Conservation (phyloP, 2,329 filamentous ascomycete genomes). For the Hymenoscyphus repandus region DNA sequence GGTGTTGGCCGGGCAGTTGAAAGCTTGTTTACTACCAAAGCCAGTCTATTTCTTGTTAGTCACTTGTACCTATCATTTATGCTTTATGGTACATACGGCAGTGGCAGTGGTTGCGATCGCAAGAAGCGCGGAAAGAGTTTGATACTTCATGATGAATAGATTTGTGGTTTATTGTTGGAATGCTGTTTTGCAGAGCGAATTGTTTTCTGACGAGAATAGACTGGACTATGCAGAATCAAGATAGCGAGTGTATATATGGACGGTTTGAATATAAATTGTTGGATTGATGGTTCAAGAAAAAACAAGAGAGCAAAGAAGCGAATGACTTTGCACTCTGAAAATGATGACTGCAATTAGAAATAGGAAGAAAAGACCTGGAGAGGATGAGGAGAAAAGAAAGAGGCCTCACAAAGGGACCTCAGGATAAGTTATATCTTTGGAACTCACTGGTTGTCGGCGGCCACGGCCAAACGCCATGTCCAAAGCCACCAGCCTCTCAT, state of each 20-base stretch:
- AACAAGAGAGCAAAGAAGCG: slow-evolving; percentile 38
- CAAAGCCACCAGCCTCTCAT: neutral
- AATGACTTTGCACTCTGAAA: slow-evolving; percentile 38
- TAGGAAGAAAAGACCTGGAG: slow-evolving; percentile 24
- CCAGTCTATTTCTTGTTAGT: slow-evolving; percentile 26
- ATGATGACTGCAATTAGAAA: slow-evolving; percentile 23
- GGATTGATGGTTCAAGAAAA: slow-evolving; percentile 23
- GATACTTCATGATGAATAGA: slow-evolving; percentile 37
- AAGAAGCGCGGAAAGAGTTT: slow-evolving; percentile 35
- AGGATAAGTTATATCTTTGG: slow-evolving; percentile 24
- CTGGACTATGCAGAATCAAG: slow-evolving; percentile 9
- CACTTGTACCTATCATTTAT: neutral
- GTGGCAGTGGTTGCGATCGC: slow-evolving; percentile 43
- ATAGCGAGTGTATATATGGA: slow-evolving; percentile 25
- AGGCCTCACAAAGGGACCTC: slow-evolving; percentile 16
- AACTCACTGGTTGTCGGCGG: slow-evolving; percentile 18
- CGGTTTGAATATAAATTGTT: neutral
- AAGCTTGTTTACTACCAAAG: slow-evolving; percentile 52
- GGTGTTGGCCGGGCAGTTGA: slow-evolving; percentile 64
- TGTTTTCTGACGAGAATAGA: slow-evolving; percentile 23
- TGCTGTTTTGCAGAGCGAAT: neutral
- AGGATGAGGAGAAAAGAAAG: slow-evolving; percentile 19
- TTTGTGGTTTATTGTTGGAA: slow-evolving; percentile 22
- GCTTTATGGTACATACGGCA: slow-evolving; percentile 28
- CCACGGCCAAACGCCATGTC: slow-evolving; percentile 9